Base-by-base conservation (phyloP, 202 grass and related monocot genomes). In the Miscanthus sacchariflorus region DNA sequence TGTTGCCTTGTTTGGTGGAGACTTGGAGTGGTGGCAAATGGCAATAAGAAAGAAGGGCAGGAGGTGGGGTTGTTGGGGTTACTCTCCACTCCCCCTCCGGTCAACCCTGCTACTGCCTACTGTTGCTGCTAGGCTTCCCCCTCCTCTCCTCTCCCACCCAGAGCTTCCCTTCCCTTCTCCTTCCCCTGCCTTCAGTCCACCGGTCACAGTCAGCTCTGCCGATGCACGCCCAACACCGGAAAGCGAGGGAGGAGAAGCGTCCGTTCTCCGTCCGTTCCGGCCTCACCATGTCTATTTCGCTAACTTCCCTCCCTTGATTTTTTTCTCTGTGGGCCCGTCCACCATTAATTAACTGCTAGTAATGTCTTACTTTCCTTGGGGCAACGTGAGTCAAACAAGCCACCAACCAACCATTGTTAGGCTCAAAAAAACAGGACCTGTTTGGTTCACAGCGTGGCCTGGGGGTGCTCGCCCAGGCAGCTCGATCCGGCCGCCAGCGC, bases 1-100 rank as follows among this genome's bases (percentile, higher is more conserved):
- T 3, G 36, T 52, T 64, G 6, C 3, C 68, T 21, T 5, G 50
- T 81, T 23, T 74, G 82, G 50, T 84, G 36, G 81, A 83, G 49
- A 42, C 21, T 56, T 81, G 72, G 42, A 75, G 68, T 9, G 25
- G 48, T 28, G 43, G 81, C 50, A 82, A 86, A 38, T 28, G 43
- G 81, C 50, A 82, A 86, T 49, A 83, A 64, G 81, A 50, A 72
- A 35, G 79, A 18, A 50, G 45, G 13, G 2, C 33, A 50, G 21
- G 21, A 14, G 19, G 23, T 45, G 61, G 74, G 33, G 90, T 83
- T 59, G 83, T 81, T 91, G 79, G 12, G 84, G 79, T 73, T 83
- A 25, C 86, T 12, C 49, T 83, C 69, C 81, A 7, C 80, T 40
- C 24, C 68, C 69, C 1, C 81, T 83, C 81, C 81, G 68, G 81